A percentile compares a stretch with the other conserved stretches of the same genome.
These are phyloP conservation scores for Opeltia flavorubescens DNA, from an alignment of 495 filamentous ascomycete genomes.

Conservation along the genomic window DNA sequence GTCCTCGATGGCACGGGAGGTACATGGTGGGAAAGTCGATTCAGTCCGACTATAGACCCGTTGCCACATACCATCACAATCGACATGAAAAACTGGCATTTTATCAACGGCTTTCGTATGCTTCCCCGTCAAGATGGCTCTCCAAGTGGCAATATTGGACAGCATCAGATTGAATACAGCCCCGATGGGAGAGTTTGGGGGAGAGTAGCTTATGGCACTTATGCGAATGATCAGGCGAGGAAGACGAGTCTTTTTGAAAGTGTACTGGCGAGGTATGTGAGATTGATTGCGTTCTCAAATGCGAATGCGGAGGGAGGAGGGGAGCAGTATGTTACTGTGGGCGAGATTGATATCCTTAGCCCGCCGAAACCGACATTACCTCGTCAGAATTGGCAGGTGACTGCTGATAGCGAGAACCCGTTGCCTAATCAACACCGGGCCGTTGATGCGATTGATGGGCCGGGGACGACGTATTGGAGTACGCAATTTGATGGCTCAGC, in stretches of 20 bases:
- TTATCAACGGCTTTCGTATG: constrained; percentile 8
- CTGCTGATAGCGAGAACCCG: background rate
- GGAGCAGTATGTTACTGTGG: background rate
- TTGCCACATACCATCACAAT: constrained; percentile 10
- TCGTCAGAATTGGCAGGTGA: background rate
- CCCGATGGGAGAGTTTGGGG: background rate
- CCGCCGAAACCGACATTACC: background rate
- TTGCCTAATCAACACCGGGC: background rate
- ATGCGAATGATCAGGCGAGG: background rate
- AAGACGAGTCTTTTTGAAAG: background rate
- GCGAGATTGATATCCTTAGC: background rate
- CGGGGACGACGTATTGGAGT: background rate
- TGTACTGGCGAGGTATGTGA: background rate
- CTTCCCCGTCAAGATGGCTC: constrained; percentile 13
- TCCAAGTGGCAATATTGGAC: constrained; percentile 10
- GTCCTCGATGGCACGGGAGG: constrained; percentile 9
- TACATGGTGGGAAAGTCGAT: constrained; percentile 12
- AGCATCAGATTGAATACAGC: constrained; percentile 5
- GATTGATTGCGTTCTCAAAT: background rate
- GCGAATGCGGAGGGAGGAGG: background rate
- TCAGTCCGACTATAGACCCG: background rate
- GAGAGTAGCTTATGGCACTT: background rate
- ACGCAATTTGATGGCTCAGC: background rate
- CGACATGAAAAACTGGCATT: constrained; percentile 5
- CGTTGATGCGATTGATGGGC: background rate